These are phyloP conservation scores for Blastocladiella britannica DNA, from an alignment of 192 early-diverging fungal genomes.

Conservation along the genomic window DNA sequence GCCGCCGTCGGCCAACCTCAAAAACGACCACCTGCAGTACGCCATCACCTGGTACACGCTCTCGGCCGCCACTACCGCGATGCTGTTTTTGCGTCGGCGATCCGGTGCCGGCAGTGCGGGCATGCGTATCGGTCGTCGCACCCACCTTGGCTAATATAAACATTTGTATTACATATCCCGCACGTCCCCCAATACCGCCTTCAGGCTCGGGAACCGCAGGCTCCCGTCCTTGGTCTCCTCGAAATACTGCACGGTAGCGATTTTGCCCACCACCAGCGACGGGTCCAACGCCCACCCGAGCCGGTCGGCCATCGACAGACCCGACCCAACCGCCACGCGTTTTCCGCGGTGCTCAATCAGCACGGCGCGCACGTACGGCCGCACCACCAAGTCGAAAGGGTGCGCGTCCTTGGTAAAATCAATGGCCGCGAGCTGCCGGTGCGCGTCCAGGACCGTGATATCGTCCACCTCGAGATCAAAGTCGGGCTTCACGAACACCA, in stretches of 20 bases:
- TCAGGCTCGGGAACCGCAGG: slow-evolving; percentile 28
- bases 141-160: too few relatives aligned
- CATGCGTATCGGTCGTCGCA: too few relatives aligned
- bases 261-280: slow-evolving; percentile 21
- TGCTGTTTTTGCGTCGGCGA: slow-evolving; percentile 39
- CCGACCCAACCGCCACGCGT: slow-evolving; percentile 29
- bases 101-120: too few relatives aligned
- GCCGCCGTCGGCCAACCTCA: slow-evolving; percentile 46
- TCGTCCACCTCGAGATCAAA: background rate
- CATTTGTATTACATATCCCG: background rate
- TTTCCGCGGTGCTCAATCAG: slow-evolving; percentile 8
- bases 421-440: too few relatives aligned
- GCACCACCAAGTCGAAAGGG: too few relatives aligned
- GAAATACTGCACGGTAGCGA: slow-evolving; percentile 28
- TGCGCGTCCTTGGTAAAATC: too few relatives aligned
- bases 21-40: slow-evolving; percentile 73
- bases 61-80: slow-evolving; percentile 38
- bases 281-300: slow-evolving; percentile 20
- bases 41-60: slow-evolving; percentile 67
- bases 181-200: slow-evolving; percentile 19
- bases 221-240: slow-evolving; percentile 18
- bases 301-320: slow-evolving; percentile 20
- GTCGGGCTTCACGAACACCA: background rate
- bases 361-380: background rate
- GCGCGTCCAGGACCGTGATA: background rate